A percentile compares a stretch with the other conserved stretches of the same genome.
These are phyloP conservation scores for Trichophyton rubrum DNA, from an alignment of 2,329 filamentous ascomycete species.

Conservation along the genomic window DNA sequence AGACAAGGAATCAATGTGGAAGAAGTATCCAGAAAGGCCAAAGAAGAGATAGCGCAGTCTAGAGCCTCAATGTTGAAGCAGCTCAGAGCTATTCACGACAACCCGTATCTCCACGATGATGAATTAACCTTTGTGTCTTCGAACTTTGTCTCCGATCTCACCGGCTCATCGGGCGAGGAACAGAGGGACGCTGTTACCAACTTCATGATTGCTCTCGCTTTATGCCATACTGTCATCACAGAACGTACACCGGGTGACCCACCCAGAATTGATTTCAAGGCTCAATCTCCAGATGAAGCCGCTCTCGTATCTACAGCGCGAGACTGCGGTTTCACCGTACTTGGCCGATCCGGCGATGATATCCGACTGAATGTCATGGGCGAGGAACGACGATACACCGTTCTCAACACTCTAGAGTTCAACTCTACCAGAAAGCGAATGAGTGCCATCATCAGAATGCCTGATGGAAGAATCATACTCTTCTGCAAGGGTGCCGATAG, in stretches of 20 bases:
- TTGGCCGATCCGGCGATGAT: constrained; percentile 66
- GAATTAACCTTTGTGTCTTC: constrained; percentile 86
- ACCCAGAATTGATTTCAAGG: constrained; percentile 87
- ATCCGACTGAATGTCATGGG: constrained; percentile 81
- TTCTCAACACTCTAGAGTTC: constrained; percentile 93
- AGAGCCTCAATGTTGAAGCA: constrained; percentile 58
- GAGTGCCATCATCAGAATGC: constrained; percentile 95
- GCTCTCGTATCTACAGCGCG: constrained; percentile 87
- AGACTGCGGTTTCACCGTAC: constrained; percentile 87
- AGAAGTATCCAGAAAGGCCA: constrained; percentile 59
- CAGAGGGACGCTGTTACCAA: constrained; percentile 69
- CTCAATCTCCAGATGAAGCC: constrained; percentile 92
- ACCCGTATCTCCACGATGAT: constrained; percentile 82
- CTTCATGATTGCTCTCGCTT: constrained; percentile 80
- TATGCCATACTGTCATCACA: constrained; percentile 95
- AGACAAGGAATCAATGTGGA: constrained; percentile 78
- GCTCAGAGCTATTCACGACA: constrained; percentile 68
- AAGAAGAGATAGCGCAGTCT: constrained; percentile 65
- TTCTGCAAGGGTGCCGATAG: constrained; percentile 98
- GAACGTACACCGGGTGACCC: constrained; percentile 82
- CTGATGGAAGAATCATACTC: constrained; percentile 72
- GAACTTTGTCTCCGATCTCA: constrained; percentile 72
- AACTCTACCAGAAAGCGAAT: constrained; percentile 94
- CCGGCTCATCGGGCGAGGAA: constrained; percentile 60
- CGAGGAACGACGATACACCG: constrained; percentile 68